Conservation (phyloP, 2,329 filamentous ascomycete genomes). For the Mollisia scopiformis region DNA sequence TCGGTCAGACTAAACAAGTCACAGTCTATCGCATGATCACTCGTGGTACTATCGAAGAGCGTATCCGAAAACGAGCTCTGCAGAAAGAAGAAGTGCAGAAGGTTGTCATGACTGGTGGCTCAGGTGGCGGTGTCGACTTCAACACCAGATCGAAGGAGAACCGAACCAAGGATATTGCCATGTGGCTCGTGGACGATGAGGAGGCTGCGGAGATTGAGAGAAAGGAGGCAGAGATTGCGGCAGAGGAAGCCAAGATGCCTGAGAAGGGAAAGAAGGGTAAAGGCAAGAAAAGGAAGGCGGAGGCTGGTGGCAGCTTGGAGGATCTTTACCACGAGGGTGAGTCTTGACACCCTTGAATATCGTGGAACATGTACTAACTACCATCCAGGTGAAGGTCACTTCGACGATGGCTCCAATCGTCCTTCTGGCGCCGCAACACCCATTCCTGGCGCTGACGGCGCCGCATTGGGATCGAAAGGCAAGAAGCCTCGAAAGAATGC, state of each 20-base stretch:
- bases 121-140: slow-evolving; percentile 87
- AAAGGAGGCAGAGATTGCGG: slow-evolving; percentile 83
- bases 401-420: slow-evolving; percentile 84
- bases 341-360: too few species aligned
- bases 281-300: slow-evolving; percentile 62
- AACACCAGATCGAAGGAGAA: slow-evolving; percentile 90
- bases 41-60: slow-evolving; percentile 94
- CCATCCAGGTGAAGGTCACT: slow-evolving; percentile 84
- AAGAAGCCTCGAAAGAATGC: slow-evolving; percentile 56
- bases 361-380: slow-evolving; percentile 16
- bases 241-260: slow-evolving; percentile 59
- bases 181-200: slow-evolving; percentile 98
- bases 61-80: slow-evolving; percentile 92
- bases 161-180: slow-evolving; percentile 94
- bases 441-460: slow-evolving; percentile 52
- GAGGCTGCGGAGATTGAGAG: slow-evolving; percentile 93
- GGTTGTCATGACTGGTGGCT: slow-evolving; percentile 90
- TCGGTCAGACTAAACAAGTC: slow-evolving; percentile 93
- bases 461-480: slow-evolving; percentile 51
- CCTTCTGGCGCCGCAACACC: slow-evolving; percentile 86
- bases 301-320: slow-evolving; percentile 71
- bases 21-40: slow-evolving; percentile 98
- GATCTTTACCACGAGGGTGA: slow-evolving; percentile 99
- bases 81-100: slow-evolving; percentile 99
- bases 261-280: slow-evolving; percentile 67